These are phyloP conservation scores for Panaeolus papilionaceus DNA, from an alignment of 768 basidiomycete species.

Conservation along the genomic window DNA sequence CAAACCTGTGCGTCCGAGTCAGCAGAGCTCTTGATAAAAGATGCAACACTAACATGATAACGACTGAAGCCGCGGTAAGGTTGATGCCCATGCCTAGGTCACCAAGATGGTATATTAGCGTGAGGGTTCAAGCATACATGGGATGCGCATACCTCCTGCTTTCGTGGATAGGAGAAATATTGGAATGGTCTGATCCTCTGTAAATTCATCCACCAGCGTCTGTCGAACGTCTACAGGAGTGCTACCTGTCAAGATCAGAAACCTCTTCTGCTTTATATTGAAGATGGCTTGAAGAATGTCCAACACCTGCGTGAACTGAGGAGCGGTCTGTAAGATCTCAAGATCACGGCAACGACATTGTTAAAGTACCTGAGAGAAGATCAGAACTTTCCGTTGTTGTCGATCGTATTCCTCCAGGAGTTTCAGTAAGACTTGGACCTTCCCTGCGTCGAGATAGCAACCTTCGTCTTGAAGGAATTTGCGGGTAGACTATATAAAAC, in stretches of 20 bases:
- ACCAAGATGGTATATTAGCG: slow-evolving; percentile 14
- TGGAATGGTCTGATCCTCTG: slow-evolving; percentile 82
- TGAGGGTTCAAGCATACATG: background rate
- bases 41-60: slow-evolving; percentile 69
- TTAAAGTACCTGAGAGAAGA: slow-evolving; percentile 86
- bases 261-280: slow-evolving; percentile 72
- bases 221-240: slow-evolving; percentile 95
- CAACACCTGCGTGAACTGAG: slow-evolving; percentile 92
- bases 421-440: slow-evolving; percentile 74
- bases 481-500: slow-evolving; percentile 59
- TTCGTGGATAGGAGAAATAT: slow-evolving; percentile 93
- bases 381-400: slow-evolving; percentile 81
- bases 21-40: background rate
- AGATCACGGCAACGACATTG: background rate
- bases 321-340: background rate
- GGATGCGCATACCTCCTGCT: slow-evolving; percentile 64
- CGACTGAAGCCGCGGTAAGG: slow-evolving; percentile 92
- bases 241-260: slow-evolving; percentile 86
- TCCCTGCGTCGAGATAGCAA: slow-evolving; percentile 88
- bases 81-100: slow-evolving; percentile 88
- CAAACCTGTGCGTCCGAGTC: slow-evolving; percentile 62
- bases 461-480: slow-evolving; percentile 76
- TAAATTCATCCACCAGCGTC: slow-evolving; percentile 94
- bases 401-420: slow-evolving; percentile 71
- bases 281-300: slow-evolving; percentile 91